Percentiles rank a stretch among this genome's conserved stretches.
phyloP scores from a whole-genome alignment of 805 yeast species.

The Lipomyces sp. region DNA sequence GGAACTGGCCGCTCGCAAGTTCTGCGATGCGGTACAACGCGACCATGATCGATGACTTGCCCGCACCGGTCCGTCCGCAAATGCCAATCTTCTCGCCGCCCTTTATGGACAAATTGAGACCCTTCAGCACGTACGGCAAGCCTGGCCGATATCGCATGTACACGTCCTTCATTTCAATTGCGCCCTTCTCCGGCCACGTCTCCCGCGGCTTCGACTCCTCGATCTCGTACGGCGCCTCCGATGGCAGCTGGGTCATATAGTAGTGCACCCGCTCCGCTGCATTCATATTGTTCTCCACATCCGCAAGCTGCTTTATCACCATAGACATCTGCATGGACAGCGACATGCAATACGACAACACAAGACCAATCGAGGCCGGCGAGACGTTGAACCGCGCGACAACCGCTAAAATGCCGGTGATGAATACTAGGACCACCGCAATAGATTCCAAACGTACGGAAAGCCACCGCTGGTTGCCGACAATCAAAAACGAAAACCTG shows the following conservation, averaged over 20 bases:
- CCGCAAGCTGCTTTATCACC: constrained; percentile 62
- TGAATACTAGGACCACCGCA: constrained; percentile 50
- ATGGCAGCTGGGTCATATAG: constrained; percentile 60
- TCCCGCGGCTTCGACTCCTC: constrained; percentile 44
- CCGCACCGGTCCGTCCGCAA: constrained; percentile 91
- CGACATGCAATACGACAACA: constrained; percentile 52
- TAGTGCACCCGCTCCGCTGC: constrained; percentile 68
- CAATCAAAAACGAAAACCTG: constrained; percentile 60
- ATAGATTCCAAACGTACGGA: constrained; percentile 57
- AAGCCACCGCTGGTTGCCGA: constrained; percentile 72
- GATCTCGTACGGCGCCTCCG: constrained; percentile 61
- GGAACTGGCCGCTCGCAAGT: constrained; percentile 50
- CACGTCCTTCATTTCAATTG: constrained; percentile 54
- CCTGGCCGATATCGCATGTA: constrained; percentile 59
- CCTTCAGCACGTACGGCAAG: constrained; percentile 62
- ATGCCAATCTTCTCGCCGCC: constrained; percentile 73
- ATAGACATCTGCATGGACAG: constrained; percentile 52
- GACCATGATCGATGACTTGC: constrained; percentile 72
- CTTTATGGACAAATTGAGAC: constrained; percentile 49
- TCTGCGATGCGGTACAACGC: constrained; percentile 69
- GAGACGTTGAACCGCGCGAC: constrained; percentile 56
- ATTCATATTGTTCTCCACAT: constrained; percentile 72
- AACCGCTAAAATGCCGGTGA: constrained; percentile 59
- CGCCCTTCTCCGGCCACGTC: constrained; percentile 67
- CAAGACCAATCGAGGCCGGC: constrained; percentile 59